Evolutionary conservation across 2,329 filamentous ascomycete species (phyloP), one percentile per base, ranked within the genome.

Genomic region (Cadophora malorum): DNA sequence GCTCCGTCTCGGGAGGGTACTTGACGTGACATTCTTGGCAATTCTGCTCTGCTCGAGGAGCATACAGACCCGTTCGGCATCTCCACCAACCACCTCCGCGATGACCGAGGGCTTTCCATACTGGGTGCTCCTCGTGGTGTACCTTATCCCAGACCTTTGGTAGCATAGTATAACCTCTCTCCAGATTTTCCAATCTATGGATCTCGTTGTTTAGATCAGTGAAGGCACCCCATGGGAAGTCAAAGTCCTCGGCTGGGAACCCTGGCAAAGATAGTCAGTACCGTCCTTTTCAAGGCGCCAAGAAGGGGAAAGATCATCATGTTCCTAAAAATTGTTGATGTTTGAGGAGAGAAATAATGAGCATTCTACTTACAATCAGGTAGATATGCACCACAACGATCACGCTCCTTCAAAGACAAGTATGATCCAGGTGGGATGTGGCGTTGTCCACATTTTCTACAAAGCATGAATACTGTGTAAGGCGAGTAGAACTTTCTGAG

Each of bases 1-100:
- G 50, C 3, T 47, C 31, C 19, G 9, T 21, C 50, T 31, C 35
- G 25, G 35, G 49, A 31, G 31, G 50, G 14, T 58, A 35, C 3
- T 31, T 16, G 8, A 41, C 50, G 65, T 70, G 68, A 31, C 71
- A 73, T 10, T 69, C 65, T 8, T 49, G 25, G 35, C 73, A 76
- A 7, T 28, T 68, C 47, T 12, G 55, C 63, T 76, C 74, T 4
- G 64, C 71, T 4, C 41, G 41, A 10, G 69, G 67, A 6, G 71
- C 73, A n/a, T 67, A 33, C 3, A 33, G 33, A 16, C 65, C 71
- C 14, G 8, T 66, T 35, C 74, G 61, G 35, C 76, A 77, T 49
- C 70, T 75, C 75, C 75, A 76, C 74, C 74, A 77, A 23, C 75
- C 74, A 3, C 70, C 71, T 7, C 38, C 56, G 25, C 63, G 53